Evolutionary conservation across 352 stramenopile species (phyloP).

Genomic region (Pythium scleroteichum): DNA sequence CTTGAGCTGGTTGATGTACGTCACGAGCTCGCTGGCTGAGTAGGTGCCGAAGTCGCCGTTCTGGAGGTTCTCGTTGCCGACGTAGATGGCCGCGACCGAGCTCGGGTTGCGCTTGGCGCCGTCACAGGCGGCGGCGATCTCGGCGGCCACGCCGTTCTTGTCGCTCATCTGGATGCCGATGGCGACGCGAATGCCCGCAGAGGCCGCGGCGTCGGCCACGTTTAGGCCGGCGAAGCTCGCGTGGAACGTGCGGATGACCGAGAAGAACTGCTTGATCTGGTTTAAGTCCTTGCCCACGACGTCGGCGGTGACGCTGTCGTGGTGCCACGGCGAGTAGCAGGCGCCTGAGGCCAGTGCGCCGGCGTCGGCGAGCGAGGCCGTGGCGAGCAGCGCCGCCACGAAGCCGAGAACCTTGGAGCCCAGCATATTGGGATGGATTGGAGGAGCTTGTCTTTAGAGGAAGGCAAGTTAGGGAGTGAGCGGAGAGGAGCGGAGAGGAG

Average conservation of each 20-base stretch:
- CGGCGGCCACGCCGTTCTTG: slow-evolving; percentile 27
- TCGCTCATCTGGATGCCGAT: slow-evolving; percentile 37
- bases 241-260: slow-evolving; percentile 39
- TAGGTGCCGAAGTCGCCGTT: slow-evolving; percentile 30
- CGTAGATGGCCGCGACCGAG: slow-evolving; percentile 37
- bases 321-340: slow-evolving; percentile 71
- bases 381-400: slow-evolving; percentile 14
- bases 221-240: slow-evolving; percentile 38
- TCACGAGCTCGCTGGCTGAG: slow-evolving; percentile 31
- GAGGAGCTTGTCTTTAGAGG: too few relatives aligned
- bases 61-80: slow-evolving; percentile 44
- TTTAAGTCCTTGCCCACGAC: slow-evolving; percentile 29
- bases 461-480: slow-evolving; percentile 22
- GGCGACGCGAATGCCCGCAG: slow-evolving; percentile 32
- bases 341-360: slow-evolving; percentile 34
- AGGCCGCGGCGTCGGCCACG: slow-evolving; percentile 31
- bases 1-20: slow-evolving; percentile 35
- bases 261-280: slow-evolving; percentile 36
- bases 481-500: slow-evolving; percentile 14
- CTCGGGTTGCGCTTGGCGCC: slow-evolving; percentile 30
- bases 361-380: slow-evolving; percentile 10
- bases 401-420: slow-evolving; percentile 18
- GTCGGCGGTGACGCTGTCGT: slow-evolving; percentile 32
- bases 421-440: slow-evolving; percentile 15
- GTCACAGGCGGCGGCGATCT: slow-evolving; percentile 33